Base-by-base conservation (phyloP, 1,139 yeast species). In the Geotrichum macrosporum region DNA sequence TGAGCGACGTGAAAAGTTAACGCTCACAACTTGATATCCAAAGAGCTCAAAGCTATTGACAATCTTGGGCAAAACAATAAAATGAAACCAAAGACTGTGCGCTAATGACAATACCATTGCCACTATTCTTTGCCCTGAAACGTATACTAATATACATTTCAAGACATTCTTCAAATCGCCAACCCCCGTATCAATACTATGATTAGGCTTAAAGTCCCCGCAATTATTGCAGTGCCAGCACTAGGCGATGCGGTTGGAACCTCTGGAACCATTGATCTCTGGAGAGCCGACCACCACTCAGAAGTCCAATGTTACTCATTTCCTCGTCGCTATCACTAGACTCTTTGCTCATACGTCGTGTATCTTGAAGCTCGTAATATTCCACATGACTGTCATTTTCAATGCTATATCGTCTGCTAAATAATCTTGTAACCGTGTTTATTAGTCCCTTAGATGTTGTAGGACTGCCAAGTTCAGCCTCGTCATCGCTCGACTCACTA, bases 361-460 rank as follows among this genome's bases (percentile, higher is more conserved):
- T 13, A 21, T 24, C 19, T 16, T 18, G 21, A 13, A 35, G 39
- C 16, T 35, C 39, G 15, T 35, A 35, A 31, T 35, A 34, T 20
- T 35, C 39, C 18, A 22, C 9, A 19, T 6, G n/a, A 24, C 18
- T 35, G 16, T 13, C 30, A 21, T 35, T 35, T 9, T 22, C 39
- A 35, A 20, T 20, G n/a, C 18, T 35, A 35, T 10, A 8, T 24
- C 27, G 27, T 6, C 27, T 19, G 30, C 39, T 24, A 35, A 35
- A 35, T 35, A 35, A 22, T 21, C 30, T 35, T n/a, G 39, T 12
- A n/a, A 35, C 30, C 9, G 39, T 35, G 10, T 35, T 10, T n/a
- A 24, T 31, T 24, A 35, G 10, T 22, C 20, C 13, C 12, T 8
- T n/a, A 3, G 18, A 27, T 5, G n/a, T 15, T 9, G n/a, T 3